Evolutionary conservation across 805 yeast species (phyloP).

Genomic region (Wickerhamiella vanderwaltii): DNA sequence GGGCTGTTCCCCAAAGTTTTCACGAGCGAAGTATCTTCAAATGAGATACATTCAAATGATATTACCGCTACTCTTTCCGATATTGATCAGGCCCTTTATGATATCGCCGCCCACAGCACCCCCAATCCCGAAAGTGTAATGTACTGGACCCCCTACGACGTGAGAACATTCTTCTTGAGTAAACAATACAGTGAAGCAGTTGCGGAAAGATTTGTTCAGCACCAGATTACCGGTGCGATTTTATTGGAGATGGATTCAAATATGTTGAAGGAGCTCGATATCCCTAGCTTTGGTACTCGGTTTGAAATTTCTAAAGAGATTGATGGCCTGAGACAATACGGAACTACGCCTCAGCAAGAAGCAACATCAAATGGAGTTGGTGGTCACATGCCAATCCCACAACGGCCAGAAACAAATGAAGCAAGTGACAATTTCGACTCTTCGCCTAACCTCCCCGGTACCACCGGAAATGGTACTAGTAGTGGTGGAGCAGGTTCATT

Average conservation of each 20-base stretch:
- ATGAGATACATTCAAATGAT: background rate
- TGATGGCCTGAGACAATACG: slow-evolving; percentile 41
- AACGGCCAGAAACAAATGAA: background rate
- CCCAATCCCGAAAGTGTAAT: slow-evolving; percentile 20
- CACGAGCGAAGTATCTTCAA: slow-evolving; percentile 32
- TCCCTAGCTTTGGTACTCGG: slow-evolving; percentile 86
- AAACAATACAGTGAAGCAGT: slow-evolving; percentile 62
- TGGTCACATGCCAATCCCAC: background rate
- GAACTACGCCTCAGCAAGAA: too few species aligned
- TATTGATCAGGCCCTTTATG: slow-evolving; percentile 32
- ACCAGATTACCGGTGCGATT: slow-evolving; percentile 80
- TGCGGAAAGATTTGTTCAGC: slow-evolving; percentile 72
- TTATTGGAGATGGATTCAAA: slow-evolving; percentile 74
- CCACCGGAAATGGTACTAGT: too few species aligned
- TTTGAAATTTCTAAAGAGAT: slow-evolving; percentile 86
- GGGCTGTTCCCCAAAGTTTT: slow-evolving; percentile 89
- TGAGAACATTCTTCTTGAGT: slow-evolving; percentile 58
- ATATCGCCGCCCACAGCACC: slow-evolving; percentile 17
- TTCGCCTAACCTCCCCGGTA: too few species aligned
- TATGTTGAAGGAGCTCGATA: slow-evolving; percentile 82
- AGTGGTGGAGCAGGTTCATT: too few species aligned
- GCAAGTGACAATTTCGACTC: too few species aligned
- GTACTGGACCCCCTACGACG: slow-evolving; percentile 80
- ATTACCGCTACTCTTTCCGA: slow-evolving; percentile 39
- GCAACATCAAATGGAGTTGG: background rate